A percentile compares a stretch with the other conserved stretches of the same genome.
These are phyloP conservation scores for Ambrosiella cleistominuta DNA, from an alignment of 2,329 filamentous ascomycete species.

Conservation along the genomic window DNA sequence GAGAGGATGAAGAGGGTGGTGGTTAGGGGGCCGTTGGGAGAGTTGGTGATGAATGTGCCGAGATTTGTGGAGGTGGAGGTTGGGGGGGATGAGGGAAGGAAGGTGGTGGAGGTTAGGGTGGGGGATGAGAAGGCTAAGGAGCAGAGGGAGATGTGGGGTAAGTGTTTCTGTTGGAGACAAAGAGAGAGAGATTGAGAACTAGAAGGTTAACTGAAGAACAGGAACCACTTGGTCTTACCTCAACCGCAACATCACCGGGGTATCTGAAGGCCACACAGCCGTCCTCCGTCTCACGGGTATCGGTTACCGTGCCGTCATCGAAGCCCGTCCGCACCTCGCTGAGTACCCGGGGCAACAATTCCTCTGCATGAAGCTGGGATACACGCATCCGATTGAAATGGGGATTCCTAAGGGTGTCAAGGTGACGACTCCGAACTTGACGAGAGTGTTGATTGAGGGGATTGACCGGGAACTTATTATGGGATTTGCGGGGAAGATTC, in stretches of 20 bases:
- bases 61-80: slow-evolving; percentile 58
- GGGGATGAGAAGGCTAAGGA: slow-evolving; percentile 49
- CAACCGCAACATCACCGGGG: slow-evolving; percentile 77
- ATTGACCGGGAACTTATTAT: slow-evolving; percentile 72
- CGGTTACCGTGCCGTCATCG: slow-evolving; percentile 82
- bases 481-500: slow-evolving; percentile 77
- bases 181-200: background rate
- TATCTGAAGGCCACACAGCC: slow-evolving; percentile 89
- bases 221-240: slow-evolving; percentile 82
- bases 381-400: slow-evolving; percentile 87
- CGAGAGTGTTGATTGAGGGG: slow-evolving; percentile 77
- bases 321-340: slow-evolving; percentile 52
- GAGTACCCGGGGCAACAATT: slow-evolving; percentile 72
- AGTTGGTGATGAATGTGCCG: slow-evolving; percentile 62
- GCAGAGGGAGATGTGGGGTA: slow-evolving; percentile 95
- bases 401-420: slow-evolving; percentile 66
- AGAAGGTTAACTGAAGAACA: background rate
- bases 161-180: slow-evolving; percentile 15
- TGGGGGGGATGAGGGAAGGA: slow-evolving; percentile 33
- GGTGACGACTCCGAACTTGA: slow-evolving; percentile 78
- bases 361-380: slow-evolving; percentile 86
- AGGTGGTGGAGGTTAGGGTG: slow-evolving; percentile 52
- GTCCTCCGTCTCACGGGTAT: slow-evolving; percentile 88
- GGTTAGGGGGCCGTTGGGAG: slow-evolving; percentile 66
- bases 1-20: slow-evolving; percentile 51